These are phyloP conservation scores for Cladosporium sp. DNA, from an alignment of 2,329 filamentous ascomycete species.

Conservation along the genomic window DNA sequence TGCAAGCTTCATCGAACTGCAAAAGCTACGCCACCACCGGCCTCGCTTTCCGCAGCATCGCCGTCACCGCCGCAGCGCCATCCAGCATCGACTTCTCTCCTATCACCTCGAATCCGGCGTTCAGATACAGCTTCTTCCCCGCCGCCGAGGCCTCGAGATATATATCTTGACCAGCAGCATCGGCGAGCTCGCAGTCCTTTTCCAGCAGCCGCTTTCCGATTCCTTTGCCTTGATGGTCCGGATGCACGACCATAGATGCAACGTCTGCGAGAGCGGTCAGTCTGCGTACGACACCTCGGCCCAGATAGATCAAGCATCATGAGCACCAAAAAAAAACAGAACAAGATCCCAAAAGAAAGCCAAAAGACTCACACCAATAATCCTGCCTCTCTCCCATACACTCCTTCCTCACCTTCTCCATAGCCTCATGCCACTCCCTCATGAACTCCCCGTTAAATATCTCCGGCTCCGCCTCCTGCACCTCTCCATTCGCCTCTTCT, in stretches of 20 bases:
- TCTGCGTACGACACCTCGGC: too few species aligned
- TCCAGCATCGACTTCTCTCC: not conserved
- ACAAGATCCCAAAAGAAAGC: not conserved
- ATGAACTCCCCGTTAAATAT: not conserved
- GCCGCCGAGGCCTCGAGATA: conserved; percentile 7
- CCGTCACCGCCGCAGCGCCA: not conserved
- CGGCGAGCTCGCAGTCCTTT: not conserved
- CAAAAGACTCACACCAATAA: conserved; percentile 8
- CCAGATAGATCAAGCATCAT: too few species aligned
- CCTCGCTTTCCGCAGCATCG: conserved; percentile 6
- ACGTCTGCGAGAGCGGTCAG: conserved; percentile 1
- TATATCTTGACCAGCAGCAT: conserved; percentile 7
- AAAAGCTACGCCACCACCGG: not conserved
- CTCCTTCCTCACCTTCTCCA: not conserved
- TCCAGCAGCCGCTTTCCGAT: conserved; percentile 2
- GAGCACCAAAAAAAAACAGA: too few species aligned
- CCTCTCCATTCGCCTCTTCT: not conserved
- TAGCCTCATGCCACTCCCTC: not conserved
- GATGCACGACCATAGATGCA: conserved; percentile 9
- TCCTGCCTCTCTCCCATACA: conserved; percentile 7
- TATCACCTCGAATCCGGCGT: conserved; percentile 8
- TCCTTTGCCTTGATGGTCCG: conserved; percentile 5
- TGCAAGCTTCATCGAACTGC: not conserved
- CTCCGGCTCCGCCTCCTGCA: not conserved
- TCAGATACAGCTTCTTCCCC: conserved; percentile 3